These are phyloP conservation scores for Calonectria montana DNA, from an alignment of 2,329 filamentous ascomycete species.

Conservation along the genomic window DNA sequence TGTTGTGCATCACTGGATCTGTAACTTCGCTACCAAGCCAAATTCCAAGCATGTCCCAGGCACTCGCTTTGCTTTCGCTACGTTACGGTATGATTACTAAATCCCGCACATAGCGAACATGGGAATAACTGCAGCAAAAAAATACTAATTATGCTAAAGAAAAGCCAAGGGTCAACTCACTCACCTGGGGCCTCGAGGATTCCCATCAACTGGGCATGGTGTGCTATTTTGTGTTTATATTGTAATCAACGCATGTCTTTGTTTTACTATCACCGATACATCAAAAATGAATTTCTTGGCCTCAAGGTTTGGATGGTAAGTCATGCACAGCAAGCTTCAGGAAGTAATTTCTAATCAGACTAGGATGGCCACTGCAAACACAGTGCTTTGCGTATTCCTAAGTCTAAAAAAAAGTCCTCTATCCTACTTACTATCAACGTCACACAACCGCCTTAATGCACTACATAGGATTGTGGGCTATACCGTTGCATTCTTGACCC, in stretches of 20 bases:
- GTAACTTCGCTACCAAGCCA: neutral
- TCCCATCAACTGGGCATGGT: neutral
- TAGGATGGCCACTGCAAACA: neutral
- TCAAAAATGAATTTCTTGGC: neutral
- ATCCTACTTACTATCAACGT: neutral
- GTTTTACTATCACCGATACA: neutral
- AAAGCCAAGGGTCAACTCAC: neutral
- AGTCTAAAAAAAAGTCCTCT: neutral
- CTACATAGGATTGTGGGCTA: neutral
- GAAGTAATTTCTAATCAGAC: neutral
- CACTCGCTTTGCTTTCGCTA: neutral
- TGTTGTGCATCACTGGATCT: neutral
- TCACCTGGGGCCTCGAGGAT: neutral
- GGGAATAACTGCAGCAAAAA: neutral
- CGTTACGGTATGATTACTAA: neutral
- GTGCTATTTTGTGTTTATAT: neutral
- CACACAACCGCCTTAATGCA: neutral
- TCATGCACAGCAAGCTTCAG: neutral
- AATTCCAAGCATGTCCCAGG: neutral
- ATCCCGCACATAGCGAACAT: neutral
- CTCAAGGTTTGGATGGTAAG: neutral
- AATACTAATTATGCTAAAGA: neutral
- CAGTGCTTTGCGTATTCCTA: neutral
- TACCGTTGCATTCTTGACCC: neutral
- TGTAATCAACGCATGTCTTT: neutral